Evolutionary conservation across 129 eudicot genomes (phyloP), one percentile per base, ranked within the genome.

Genomic region (Flaveria brownii): DNA sequence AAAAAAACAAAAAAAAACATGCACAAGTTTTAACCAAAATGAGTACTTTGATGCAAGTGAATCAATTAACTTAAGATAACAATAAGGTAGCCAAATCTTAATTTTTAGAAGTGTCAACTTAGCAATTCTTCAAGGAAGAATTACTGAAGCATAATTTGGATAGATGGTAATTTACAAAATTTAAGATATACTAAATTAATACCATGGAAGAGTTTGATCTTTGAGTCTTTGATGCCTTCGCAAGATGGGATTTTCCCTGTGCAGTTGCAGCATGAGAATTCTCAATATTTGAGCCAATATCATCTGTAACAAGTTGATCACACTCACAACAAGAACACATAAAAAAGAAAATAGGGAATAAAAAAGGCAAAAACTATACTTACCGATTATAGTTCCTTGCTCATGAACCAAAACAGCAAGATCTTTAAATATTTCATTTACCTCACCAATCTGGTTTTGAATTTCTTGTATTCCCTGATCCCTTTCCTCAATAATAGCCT

Each of bases 381-480:
- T 82, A 90, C 98, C 98, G 25, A 93, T 93, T 89, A 90, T 87
- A 77, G 88, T 81, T 83, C 98, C 97, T 87, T 93, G 98, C 74
- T 93, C 98, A 78, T 88, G 91, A 63, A 88, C 87, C 72, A 86
- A 81, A 61, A 88, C 89, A 51, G 88, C 88, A 63, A 84, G 91
- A 79, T 88, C 91, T 81, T 88, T 88, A 45, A 88, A 86, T 43
- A 91, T 84, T 75, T 86, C 91, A 76, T 90, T 90, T 12, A 86
- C 91, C 76, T 88, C 88, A 16, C 88, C 96, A 80, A 83, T 84
- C 73, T 86, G 90, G 70, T 83, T 82, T 39, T 85, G 87, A 9
- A 88, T 85, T 76, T 89, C 96, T 68, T 89, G 85, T 60, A 89
- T 83, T 42, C 96, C 96, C 80, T 89, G 96, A 13, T 89, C 96